Evolutionary conservation across 2,329 filamentous ascomycete genomes (phyloP).

Genomic region (Botrytis fabae): DNA sequence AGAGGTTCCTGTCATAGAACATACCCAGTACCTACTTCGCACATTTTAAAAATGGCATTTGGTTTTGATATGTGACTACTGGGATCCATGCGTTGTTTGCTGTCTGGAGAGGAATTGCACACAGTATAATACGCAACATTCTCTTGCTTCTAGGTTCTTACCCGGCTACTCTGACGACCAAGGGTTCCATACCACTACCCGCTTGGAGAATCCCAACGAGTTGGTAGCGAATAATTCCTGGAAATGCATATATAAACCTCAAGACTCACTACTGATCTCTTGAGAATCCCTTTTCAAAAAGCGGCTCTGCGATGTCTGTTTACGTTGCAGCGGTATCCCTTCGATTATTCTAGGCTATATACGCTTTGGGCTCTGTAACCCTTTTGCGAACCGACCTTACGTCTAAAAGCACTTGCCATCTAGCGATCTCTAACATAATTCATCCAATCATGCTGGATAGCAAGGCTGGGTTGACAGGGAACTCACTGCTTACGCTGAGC

Average conservation of each 20-base stretch:
- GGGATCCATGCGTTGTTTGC: background rate
- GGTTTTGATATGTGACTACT: background rate
- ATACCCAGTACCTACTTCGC: background rate
- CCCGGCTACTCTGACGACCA: background rate
- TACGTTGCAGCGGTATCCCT: background rate
- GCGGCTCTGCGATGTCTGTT: background rate
- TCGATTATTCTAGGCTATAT: background rate
- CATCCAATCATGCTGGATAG: background rate
- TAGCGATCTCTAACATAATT: background rate
- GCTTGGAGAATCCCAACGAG: background rate
- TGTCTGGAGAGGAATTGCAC: background rate
- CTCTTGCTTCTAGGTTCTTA: background rate
- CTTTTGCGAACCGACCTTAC: background rate
- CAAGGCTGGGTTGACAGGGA: background rate
- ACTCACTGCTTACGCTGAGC: background rate
- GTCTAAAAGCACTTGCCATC: constrained; percentile 14
- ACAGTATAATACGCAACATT: background rate
- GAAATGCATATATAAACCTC: constrained; percentile 4
- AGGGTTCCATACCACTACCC: background rate
- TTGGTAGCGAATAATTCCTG: constrained; percentile 14
- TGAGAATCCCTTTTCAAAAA: background rate
- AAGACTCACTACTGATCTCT: constrained; percentile 2
- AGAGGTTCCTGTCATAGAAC: background rate
- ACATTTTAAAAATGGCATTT: constrained; percentile 3
- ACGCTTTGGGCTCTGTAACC: background rate